phyloP scores from a whole-genome alignment of 2,329 filamentous ascomycete genomes.

The Malbranchea zuffiana region DNA sequence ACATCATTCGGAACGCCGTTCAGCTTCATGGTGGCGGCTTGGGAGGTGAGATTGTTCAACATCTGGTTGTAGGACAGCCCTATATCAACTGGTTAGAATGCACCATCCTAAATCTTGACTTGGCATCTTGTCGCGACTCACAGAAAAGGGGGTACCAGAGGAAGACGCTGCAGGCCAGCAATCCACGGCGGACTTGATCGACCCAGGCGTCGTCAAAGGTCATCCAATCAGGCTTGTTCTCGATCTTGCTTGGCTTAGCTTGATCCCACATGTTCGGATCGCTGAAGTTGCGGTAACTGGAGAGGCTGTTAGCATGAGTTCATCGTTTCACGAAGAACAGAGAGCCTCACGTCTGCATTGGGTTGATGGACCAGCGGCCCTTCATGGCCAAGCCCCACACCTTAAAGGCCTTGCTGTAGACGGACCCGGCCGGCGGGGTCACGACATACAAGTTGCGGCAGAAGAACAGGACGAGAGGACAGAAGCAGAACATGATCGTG shows the following conservation, averaged over 20 bases:
- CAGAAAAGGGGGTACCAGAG: constrained; percentile 45
- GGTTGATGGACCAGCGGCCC: constrained; percentile 52
- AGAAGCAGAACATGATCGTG: constrained; percentile 52
- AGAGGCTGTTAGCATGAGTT: neutral
- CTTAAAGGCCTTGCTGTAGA: constrained; percentile 55
- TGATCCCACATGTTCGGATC: constrained; percentile 53
- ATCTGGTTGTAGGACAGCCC: constrained; percentile 45
- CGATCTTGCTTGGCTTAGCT: constrained; percentile 56
- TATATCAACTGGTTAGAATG: constrained; percentile 14
- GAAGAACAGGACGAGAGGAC: constrained; percentile 50
- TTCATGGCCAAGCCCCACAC: constrained; percentile 53
- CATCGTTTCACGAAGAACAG: constrained; percentile 2
- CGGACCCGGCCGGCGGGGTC: constrained; percentile 59
- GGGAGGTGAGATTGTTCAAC: constrained; percentile 45
- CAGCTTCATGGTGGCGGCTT: constrained; percentile 44
- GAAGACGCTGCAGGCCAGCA: constrained; percentile 61
- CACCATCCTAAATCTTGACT: neutral
- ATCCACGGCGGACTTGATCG: constrained; percentile 61
- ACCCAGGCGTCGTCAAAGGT: constrained; percentile 76
- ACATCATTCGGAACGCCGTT: constrained; percentile 47
- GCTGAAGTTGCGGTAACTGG: constrained; percentile 38
- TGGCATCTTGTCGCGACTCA: constrained; percentile 13
- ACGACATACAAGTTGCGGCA: constrained; percentile 53
- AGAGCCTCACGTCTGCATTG: constrained; percentile 42
- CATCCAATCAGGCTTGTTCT: constrained; percentile 59